Percentiles rank a stretch among this genome's conserved stretches.
Evolutionary conservation across 1,139 yeast genomes (phyloP).

Genomic region (Candida neerlandica): DNA sequence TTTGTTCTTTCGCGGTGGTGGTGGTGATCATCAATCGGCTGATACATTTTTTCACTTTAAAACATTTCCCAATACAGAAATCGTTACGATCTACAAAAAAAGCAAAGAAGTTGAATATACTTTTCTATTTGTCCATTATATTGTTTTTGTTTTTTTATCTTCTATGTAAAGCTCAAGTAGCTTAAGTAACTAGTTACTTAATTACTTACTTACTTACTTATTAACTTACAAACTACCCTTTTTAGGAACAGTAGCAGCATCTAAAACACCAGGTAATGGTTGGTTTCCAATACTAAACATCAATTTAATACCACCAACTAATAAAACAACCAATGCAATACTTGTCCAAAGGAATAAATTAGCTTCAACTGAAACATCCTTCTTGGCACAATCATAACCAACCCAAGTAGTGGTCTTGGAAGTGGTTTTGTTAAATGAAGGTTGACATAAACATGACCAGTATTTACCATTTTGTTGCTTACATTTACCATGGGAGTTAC

Average conservation of each 20-base stretch:
- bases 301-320: constrained; percentile 57
- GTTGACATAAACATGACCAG: constrained; percentile 61
- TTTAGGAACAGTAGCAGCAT: constrained; percentile 53
- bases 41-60: neutral
- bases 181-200: no score
- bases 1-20: no score
- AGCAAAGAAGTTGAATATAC: neutral
- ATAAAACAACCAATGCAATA: constrained; percentile 45
- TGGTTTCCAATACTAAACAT: constrained; percentile 57
- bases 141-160: no score
- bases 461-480: constrained; percentile 7
- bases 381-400: constrained; percentile 66
- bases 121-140: no score
- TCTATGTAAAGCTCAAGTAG: no score
- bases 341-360: constrained; percentile 70
- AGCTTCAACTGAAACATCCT: constrained; percentile 64
- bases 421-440: constrained; percentile 48
- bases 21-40: neutral
- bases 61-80: neutral
- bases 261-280: constrained; percentile 69
- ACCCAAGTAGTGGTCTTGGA: constrained; percentile 65
- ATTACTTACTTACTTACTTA: no score
- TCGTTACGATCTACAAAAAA: neutral
- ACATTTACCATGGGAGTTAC: constrained; percentile 67
- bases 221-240: constrained; percentile 21